Percentiles rank a stretch among this genome's conserved stretches.
These are phyloP conservation scores for Penicillium sp. DNA, from an alignment of 2,329 filamentous ascomycete species.

Conservation along the genomic window DNA sequence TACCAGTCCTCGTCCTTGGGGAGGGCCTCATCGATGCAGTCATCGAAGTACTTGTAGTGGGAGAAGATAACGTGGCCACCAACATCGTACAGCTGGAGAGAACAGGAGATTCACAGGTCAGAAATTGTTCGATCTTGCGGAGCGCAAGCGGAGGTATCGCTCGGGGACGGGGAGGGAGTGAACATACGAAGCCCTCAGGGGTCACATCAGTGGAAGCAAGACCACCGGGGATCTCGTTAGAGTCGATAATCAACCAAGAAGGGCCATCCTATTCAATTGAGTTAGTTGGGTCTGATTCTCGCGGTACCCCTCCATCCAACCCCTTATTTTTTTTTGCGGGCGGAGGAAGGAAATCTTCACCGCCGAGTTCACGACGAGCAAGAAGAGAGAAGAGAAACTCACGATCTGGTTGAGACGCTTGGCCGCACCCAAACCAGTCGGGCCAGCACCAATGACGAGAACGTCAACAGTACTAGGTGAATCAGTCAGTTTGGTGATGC, in stretches of 20 bases:
- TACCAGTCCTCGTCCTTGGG: constrained; percentile 96
- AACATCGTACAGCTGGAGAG: constrained; percentile 88
- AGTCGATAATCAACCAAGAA: constrained; percentile 96
- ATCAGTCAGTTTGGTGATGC: constrained; percentile 12
- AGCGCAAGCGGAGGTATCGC: background rate
- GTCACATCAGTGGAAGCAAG: constrained; percentile 95
- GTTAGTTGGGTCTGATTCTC: constrained; percentile 29
- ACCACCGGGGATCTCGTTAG: constrained; percentile 89
- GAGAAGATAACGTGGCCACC: constrained; percentile 99
- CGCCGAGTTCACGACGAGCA: constrained; percentile 17
- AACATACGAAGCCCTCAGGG: constrained; percentile 93
- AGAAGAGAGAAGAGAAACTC: constrained; percentile 45
- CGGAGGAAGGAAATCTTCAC: background rate
- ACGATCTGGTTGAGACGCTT: constrained; percentile 98
- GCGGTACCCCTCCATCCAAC: constrained; percentile 29
- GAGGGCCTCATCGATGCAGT: constrained; percentile 95
- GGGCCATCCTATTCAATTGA: constrained; percentile 71
- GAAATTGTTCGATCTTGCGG: constrained; percentile 11
- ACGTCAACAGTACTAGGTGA: constrained; percentile 82
- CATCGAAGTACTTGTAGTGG: constrained; percentile 99
- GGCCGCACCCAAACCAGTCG: constrained; percentile 95
- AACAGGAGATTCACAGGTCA: constrained; percentile 20
- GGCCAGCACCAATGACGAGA: constrained; percentile 96
- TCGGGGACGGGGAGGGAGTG: constrained; percentile 6
- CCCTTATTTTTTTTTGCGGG: constrained; percentile 24